Percentiles rank a stretch among this genome's conserved stretches.
Evolutionary conservation across 2,329 filamentous ascomycete species (phyloP).

Genomic region (Cladophialophora yegresii): DNA sequence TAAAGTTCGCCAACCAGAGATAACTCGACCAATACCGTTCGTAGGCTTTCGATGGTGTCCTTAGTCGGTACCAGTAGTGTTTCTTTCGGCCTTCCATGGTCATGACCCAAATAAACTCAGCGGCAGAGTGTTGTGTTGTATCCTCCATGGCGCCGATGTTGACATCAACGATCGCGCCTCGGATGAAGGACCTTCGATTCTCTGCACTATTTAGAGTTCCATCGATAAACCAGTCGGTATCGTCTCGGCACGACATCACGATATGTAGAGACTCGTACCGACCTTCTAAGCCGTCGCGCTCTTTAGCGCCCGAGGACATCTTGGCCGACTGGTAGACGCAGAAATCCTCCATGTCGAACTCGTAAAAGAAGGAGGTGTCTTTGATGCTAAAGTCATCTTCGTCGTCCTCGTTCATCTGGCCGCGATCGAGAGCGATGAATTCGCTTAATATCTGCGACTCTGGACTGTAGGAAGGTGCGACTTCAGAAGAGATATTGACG

Average conservation of each 20-base stretch:
- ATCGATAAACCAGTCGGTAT: conserved; percentile 52
- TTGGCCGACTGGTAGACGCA: conserved; percentile 60
- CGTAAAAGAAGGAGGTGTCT: conserved; percentile 34
- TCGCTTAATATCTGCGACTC: conserved; percentile 7
- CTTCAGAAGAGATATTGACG: neutral
- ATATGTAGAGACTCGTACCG: conserved; percentile 44
- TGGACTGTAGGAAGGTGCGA: neutral
- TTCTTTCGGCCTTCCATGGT: conserved; percentile 37
- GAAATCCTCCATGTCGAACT: conserved; percentile 61
- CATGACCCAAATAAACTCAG: conserved; percentile 64
- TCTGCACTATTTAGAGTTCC: conserved; percentile 57
- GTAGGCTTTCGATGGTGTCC: conserved; percentile 58
- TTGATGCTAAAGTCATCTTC: neutral
- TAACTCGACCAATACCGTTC: conserved; percentile 63
- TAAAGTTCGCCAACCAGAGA: conserved; percentile 69
- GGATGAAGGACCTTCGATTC: conserved; percentile 53
- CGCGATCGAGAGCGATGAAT: conserved; percentile 6
- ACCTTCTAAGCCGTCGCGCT: conserved; percentile 29
- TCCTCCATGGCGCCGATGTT: conserved; percentile 69
- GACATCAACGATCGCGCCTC: conserved; percentile 58
- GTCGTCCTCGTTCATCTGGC: neutral
- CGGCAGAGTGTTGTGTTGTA: conserved; percentile 50
- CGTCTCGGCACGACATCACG: neutral
- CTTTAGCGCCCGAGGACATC: conserved; percentile 54
- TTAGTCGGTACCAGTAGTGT: conserved; percentile 65